Base-by-base conservation (phyloP, 2,329 filamentous ascomycete species). In the Colletotrichum incanum region DNA sequence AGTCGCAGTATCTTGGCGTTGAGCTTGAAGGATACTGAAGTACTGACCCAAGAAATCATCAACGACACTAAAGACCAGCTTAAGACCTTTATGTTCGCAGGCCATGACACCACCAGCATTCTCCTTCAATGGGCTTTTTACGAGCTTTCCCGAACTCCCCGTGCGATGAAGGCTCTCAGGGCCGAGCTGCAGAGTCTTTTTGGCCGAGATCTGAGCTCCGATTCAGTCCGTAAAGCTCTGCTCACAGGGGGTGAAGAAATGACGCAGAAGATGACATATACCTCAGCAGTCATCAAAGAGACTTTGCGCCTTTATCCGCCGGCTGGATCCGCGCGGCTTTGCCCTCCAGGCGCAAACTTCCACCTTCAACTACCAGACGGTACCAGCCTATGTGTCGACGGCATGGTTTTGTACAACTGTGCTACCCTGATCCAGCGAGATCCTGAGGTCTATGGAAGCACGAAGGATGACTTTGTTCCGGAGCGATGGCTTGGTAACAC, bases 21-120 rank as follows among this genome's bases (percentile, higher is more conserved):
- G 3, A 80, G 78, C 31, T 75, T 84, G 3, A 76, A 79, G 34
- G 79, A 77, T 26, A 74, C 65, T 2, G 74, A 79, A 2, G 45
- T 71, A 0, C 73, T 83, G 34, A 79, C 77, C n/a, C 70, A 75
- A 0, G 72, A 77, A 7, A 62, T 81, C 14, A 45, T 84, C 16
- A 47, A 76, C 20, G 74, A 77, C 49, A 81, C 80, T 3, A 78
- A 77, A 45, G 80, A 83, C 64, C 81, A 84, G 71, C 73, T 85
- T 41, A 81, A 81, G 62, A 79, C 80, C 0, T 84, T 85, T 72
- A 74, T 84, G 16, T 82, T 85, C 49, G 83, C 82, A 2, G 82
- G 83, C 3, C 83, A 84, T 55, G 83, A 85, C 72, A 84, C 83
- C 3, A 83, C 83, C 1, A 80, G 79, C 45, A 81, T 79, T 70